These are phyloP conservation scores for Aspergillus brasiliensis DNA, from an alignment of 2,329 filamentous ascomycete species.

Conservation along the genomic window DNA sequence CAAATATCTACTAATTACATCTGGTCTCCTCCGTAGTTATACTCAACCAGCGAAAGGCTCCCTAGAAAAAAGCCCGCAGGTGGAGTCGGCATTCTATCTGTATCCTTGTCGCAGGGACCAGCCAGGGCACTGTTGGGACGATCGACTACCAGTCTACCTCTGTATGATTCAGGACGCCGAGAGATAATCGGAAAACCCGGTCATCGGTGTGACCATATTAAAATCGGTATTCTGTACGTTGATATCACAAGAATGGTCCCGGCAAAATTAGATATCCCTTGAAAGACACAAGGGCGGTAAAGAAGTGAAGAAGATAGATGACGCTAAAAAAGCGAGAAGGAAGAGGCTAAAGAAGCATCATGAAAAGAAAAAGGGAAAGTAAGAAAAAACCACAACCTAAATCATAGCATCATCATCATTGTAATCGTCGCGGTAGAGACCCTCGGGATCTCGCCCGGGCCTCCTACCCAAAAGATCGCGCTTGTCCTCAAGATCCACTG, in stretches of 20 bases:
- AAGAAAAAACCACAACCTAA: slow-evolving; percentile 10
- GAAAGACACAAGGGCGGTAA: neutral
- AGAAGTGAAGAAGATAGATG: neutral
- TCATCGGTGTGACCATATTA: neutral
- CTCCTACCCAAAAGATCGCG: slow-evolving; percentile 32
- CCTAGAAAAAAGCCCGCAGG: neutral
- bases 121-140: neutral
- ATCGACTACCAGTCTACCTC: neutral
- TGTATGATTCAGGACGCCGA: neutral
- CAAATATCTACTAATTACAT: no score
- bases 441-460: slow-evolving; percentile 19
- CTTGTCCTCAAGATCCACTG: slow-evolving; percentile 71
- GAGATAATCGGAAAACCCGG: neutral
- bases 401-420: slow-evolving; percentile 40
- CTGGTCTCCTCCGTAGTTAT: no score
- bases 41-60: neutral
- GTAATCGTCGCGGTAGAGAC: slow-evolving; percentile 36
- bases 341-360: neutral
- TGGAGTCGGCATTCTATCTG: neutral
- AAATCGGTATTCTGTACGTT: neutral
- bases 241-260: neutral
- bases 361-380: neutral
- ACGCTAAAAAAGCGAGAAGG: neutral
- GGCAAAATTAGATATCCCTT: neutral
- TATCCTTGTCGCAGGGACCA: neutral